These are phyloP conservation scores for Podospora fimiseda DNA, from an alignment of 495 filamentous ascomycete genomes.

Conservation along the genomic window DNA sequence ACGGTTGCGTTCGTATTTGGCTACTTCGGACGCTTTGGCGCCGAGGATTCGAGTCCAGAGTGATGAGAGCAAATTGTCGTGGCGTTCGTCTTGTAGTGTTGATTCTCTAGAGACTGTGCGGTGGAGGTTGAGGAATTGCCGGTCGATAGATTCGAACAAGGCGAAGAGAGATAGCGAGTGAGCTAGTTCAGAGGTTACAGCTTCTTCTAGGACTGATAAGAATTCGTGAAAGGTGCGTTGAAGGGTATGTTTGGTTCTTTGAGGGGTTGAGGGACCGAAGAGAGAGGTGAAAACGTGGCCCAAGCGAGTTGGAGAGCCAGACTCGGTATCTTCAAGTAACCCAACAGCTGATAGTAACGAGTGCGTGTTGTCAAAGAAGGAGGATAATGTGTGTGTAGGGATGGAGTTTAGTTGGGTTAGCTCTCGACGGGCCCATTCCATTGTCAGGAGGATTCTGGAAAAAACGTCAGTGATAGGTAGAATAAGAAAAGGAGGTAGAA, in stretches of 20 bases:
- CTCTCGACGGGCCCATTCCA: conserved; percentile 91
- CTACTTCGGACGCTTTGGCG: conserved; percentile 58
- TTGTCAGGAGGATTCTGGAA: conserved; percentile 81
- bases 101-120: conserved; percentile 80
- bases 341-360: conserved; percentile 61
- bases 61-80: conserved; percentile 72
- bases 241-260: conserved; percentile 71
- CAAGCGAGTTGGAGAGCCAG: conserved; percentile 57
- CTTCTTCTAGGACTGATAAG: conserved; percentile 78
- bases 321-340: conserved; percentile 55
- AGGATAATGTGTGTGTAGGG: conserved; percentile 53
- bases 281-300: conserved; percentile 60
- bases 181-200: conserved; percentile 73
- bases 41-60: conserved; percentile 82
- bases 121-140: conserved; percentile 79
- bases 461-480: no score
- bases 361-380: conserved; percentile 73
- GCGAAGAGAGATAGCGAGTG: conserved; percentile 70
- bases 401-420: conserved; percentile 45
- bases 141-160: conserved; percentile 81
- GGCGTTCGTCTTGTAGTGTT: conserved; percentile 67
- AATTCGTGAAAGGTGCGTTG: conserved; percentile 85
- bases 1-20: conserved; percentile 86
- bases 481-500: no score
- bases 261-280: conserved; percentile 70